A percentile compares a stretch with the other conserved stretches of the same genome.
phyloP scores from a whole-genome alignment of 768 basidiomycete genomes.

The Boletus sensibilis region DNA sequence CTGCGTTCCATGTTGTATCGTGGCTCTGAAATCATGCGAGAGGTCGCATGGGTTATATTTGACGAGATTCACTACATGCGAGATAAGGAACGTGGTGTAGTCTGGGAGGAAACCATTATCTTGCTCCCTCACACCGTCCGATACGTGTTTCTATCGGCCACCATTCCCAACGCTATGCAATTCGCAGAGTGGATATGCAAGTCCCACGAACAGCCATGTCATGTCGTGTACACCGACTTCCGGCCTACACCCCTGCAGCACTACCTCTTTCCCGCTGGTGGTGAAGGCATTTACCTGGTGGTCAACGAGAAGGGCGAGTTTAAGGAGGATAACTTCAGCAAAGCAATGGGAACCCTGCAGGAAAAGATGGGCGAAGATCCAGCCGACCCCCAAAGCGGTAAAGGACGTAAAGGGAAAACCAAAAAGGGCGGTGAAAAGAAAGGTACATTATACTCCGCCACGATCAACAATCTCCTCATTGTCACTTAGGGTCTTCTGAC shows the following conservation, averaged over 20 bases:
- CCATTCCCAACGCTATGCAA: conserved; percentile 99
- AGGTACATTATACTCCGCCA: conserved; percentile 44
- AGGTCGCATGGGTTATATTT: conserved; percentile 99
- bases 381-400: conserved; percentile 79
- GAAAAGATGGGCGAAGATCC: conserved; percentile 88
- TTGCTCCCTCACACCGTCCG: conserved; percentile 93
- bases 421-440: conserved; percentile 93
- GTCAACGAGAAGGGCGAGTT: conserved; percentile 99
- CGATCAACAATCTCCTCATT: conserved; percentile 1
- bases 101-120: conserved; percentile 99
- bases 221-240: conserved; percentile 99
- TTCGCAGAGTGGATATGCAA: conserved; percentile 99
- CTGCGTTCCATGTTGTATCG: conserved; percentile 97
- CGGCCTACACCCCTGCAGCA: conserved; percentile 97
- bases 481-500: conserved; percentile 72
- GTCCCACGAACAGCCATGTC: conserved; percentile 96
- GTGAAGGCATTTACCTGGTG: conserved; percentile 95
- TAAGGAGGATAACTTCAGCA: conserved; percentile 94
- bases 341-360: conserved; percentile 93
- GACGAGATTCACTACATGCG: conserved; percentile 99
- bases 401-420: conserved; percentile 88
- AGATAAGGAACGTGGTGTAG: conserved; percentile 97
- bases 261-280: conserved; percentile 95
- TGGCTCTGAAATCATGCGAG: conserved; percentile 98
- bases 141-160: conserved; percentile 98